Evolutionary conservation across 2,329 filamentous ascomycete genomes (phyloP).

Genomic region (Pezicula radicicola): DNA sequence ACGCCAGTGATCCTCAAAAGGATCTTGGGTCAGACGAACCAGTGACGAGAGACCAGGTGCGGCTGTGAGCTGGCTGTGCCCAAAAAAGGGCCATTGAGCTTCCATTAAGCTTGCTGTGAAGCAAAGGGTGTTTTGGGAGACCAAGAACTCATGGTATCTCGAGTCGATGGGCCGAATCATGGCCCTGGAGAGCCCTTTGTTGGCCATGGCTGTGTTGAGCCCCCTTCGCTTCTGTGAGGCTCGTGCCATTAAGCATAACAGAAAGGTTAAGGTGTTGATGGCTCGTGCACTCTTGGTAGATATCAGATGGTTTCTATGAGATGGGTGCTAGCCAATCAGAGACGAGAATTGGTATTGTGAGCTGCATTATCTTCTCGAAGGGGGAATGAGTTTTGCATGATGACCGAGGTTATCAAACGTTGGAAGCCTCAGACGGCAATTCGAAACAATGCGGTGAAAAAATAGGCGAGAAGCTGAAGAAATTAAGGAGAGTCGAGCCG

Average conservation of each 20-base stretch:
- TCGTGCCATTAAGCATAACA: neutral
- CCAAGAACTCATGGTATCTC: neutral
- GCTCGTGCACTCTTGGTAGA: neutral
- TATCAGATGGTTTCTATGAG: neutral
- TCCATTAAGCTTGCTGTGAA: neutral
- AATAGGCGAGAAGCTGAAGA: too few relatives aligned
- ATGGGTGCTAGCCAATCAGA: neutral
- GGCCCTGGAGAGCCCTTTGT: too few relatives aligned
- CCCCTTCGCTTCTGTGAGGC: too few relatives aligned
- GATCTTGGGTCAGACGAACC: neutral
- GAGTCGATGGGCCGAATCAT: too few relatives aligned
- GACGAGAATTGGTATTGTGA: too few relatives aligned
- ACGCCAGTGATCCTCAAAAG: too few relatives aligned
- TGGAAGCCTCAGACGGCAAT: neutral
- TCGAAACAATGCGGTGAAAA: too few relatives aligned
- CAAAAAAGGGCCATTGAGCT: neutral
- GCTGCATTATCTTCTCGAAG: neutral
- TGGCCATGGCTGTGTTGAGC: neutral
- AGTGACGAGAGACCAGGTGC: neutral
- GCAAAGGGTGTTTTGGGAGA: neutral
- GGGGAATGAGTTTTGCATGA: neutral
- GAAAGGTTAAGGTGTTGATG: neutral
- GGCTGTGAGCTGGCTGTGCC: neutral
- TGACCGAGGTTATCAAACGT: neutral
- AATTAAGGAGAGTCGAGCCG: too few relatives aligned